Conservation (phyloP, 2,329 filamentous ascomycete species). For the Fusarium sp. region DNA sequence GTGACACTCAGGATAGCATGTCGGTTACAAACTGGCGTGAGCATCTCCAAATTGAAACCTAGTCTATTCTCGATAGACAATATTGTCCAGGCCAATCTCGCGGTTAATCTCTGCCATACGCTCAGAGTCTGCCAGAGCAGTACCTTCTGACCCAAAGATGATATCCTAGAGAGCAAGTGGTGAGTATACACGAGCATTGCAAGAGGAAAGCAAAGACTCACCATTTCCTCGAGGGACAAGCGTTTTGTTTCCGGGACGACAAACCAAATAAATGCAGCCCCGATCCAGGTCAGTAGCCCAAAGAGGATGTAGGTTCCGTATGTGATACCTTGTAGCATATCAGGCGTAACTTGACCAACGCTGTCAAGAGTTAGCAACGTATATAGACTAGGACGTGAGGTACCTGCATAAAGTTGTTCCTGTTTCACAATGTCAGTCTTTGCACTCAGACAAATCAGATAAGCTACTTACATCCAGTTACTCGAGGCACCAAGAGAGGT, state of each 20-base stretch:
- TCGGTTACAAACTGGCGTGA: no score
- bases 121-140: slow-evolving; percentile 71
- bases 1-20: no score
- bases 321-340: slow-evolving; percentile 69
- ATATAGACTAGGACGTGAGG: accelerated
- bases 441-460: accelerated
- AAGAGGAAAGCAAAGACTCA: slow-evolving; percentile 35
- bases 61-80: no score
- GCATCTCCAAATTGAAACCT: no score
- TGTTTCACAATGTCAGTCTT: slow-evolving; percentile 7
- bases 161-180: slow-evolving; percentile 58
- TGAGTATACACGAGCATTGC: neutral
- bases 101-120: slow-evolving; percentile 77
- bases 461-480: slow-evolving; percentile 62
- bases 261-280: slow-evolving; percentile 69
- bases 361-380: slow-evolving; percentile 14
- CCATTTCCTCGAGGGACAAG: slow-evolving; percentile 71
- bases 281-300: slow-evolving; percentile 69
- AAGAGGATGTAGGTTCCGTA: slow-evolving; percentile 80
- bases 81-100: slow-evolving; percentile 66
- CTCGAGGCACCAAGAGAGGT: slow-evolving; percentile 72
- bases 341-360: slow-evolving; percentile 74
- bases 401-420: slow-evolving; percentile 62
- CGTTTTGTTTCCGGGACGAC: slow-evolving; percentile 72
- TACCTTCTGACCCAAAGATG: slow-evolving; percentile 73